Evolutionary conservation across 2,329 filamentous ascomycete species (phyloP).

Genomic region (Pseudocercospora fuligena): DNA sequence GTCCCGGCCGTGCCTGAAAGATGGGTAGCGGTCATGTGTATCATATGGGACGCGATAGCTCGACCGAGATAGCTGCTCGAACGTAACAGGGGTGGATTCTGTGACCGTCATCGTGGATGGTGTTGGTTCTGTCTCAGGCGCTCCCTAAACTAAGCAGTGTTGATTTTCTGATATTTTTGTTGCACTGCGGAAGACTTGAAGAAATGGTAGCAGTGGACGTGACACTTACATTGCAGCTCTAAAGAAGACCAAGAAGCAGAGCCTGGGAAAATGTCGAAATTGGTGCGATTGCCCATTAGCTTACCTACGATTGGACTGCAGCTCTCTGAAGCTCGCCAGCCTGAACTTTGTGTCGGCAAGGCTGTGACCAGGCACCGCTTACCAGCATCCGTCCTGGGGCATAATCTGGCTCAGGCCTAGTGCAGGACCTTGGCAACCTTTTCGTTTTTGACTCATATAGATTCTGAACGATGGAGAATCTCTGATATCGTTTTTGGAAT

Average conservation of each 20-base stretch:
- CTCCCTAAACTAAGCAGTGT: background rate
- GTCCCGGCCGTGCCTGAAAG: background rate
- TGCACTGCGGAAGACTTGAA: background rate
- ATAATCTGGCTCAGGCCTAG: background rate
- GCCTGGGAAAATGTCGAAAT: background rate
- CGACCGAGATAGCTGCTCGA: background rate
- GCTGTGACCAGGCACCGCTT: background rate
- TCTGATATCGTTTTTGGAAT: background rate
- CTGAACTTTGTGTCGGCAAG: background rate
- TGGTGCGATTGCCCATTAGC: background rate
- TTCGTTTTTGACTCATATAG: background rate
- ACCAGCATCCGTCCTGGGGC: background rate
- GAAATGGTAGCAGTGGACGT: background rate
- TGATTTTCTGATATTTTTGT: background rate
- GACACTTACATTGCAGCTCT: background rate
- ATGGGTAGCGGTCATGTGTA: background rate
- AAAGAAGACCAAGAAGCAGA: background rate
- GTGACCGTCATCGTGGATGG: background rate
- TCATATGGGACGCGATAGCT: background rate
- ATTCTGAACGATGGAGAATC: background rate
- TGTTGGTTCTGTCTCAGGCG: background rate
- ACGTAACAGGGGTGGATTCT: background rate
- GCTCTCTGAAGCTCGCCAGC: background rate
- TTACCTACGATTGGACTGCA: background rate
- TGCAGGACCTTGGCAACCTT: background rate